Base-by-base conservation (phyloP, 768 basidiomycete genomes). In the Fomitopsis pulvina region DNA sequence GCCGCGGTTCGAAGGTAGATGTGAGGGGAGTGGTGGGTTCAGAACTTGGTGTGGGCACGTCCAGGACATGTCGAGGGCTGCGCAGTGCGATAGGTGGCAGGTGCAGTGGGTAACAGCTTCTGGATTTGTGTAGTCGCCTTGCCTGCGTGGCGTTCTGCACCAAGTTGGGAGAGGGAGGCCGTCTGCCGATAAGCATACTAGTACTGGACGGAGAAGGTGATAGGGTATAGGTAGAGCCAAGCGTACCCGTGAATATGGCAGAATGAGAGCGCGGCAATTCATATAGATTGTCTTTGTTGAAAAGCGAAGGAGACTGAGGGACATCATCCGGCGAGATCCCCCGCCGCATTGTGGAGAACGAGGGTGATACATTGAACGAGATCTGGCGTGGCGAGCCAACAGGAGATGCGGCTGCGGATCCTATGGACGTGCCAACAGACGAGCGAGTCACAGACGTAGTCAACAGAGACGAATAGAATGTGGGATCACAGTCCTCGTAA, bases 151-250 rank as follows among this genome's bases (percentile, higher is more conserved):
- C 41, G n/a, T 32, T 50, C 8, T 34, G 32, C 28, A n/a, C 14
- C 44, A 49, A 7, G 20, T 43, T 12, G 56, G 11, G 12, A n/a
- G 22, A n/a, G 3, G 38, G 27, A 20, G 38, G 11, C 24, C 37
- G 42, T 24, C 42, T 44, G 16, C 16, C 14, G 25, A 6, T 39
- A 5, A 20, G 3, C 11, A 24, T 16, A 7, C 14, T 43, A 9
- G 16, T 16, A 7, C 14, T 43, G 5, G 53, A 58, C 11, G 53
- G 49, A 2, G 57, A 51, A 2, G 57, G 49, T 2, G 57, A 57
- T 18, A 57, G 1, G 26, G 4, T 24, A 27, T 45, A 48, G 2
- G 38, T 29, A 24, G 52, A 52, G 2, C 18, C 44, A 27, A 29
- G 21, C 24, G 34, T 25, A 4, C 29, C 29, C 2, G 37, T 42